These are phyloP conservation scores for Tulasnella sp. DNA, from an alignment of 768 basidiomycete genomes.

Conservation along the genomic window DNA sequence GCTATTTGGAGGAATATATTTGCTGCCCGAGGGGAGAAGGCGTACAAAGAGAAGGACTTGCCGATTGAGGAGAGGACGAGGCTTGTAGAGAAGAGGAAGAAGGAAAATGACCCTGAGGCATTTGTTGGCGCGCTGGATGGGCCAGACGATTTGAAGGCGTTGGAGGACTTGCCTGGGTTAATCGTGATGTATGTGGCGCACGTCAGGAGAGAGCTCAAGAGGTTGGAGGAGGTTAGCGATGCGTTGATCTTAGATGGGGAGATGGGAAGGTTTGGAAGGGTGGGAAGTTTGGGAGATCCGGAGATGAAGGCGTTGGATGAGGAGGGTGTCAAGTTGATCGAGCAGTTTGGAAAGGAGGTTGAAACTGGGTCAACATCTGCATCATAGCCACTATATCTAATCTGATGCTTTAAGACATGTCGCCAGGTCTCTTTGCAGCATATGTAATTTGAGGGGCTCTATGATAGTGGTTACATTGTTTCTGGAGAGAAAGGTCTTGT, in stretches of 20 bases:
- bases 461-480: too few relatives aligned
- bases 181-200: slow-evolving; percentile 64
- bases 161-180: slow-evolving; percentile 57
- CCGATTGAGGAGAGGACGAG: slow-evolving; percentile 1
- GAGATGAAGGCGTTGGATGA: not conserved
- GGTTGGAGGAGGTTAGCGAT: slow-evolving; percentile 51
- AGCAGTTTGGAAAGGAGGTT: not conserved
- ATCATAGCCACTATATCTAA: too few relatives aligned
- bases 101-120: slow-evolving; percentile 15
- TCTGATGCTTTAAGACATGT: too few relatives aligned
- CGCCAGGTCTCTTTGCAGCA: too few relatives aligned
- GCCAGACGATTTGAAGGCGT: not conserved
- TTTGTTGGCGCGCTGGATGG: slow-evolving; percentile 18
- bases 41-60: slow-evolving; percentile 22
- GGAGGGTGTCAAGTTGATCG: not conserved
- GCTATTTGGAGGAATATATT: slow-evolving; percentile 89
- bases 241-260: slow-evolving; percentile 28
- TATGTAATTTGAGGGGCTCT: too few relatives aligned
- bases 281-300: slow-evolving; percentile 12
- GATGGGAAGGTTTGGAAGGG: slow-evolving; percentile 25
- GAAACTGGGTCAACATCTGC: too few relatives aligned
- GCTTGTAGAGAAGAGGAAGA: slow-evolving; percentile 12
- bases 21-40: slow-evolving; percentile 53
- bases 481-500: too few relatives aligned
- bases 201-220: slow-evolving; percentile 55